Conservation (phyloP, 2,329 filamentous ascomycete genomes). For the Colletotrichum cuscutae region DNA sequence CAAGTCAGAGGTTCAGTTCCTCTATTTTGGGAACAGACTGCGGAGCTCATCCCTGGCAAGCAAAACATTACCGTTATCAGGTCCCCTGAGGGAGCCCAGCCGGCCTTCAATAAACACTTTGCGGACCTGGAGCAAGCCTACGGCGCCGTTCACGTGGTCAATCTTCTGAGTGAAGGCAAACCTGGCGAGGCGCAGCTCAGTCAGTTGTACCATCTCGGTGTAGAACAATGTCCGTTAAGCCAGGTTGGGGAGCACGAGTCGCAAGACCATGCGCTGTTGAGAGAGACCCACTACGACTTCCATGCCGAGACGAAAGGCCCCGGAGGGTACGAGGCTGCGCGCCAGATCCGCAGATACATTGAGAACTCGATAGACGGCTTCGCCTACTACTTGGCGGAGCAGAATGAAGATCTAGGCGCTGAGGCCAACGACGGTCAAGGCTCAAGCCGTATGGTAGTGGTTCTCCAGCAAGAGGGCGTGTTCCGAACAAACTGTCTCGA, state of each 20-base stretch:
- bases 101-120: constrained; percentile 96
- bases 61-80: constrained; percentile 94
- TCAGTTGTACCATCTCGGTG: constrained; percentile 80
- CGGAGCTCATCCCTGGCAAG: constrained; percentile 87
- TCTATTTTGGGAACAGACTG: constrained; percentile 95
- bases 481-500: constrained; percentile 97
- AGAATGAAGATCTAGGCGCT: constrained; percentile 66
- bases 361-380: constrained; percentile 85
- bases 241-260: constrained; percentile 64
- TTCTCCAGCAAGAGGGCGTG: constrained; percentile 93
- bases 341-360: constrained; percentile 82
- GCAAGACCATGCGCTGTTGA: constrained; percentile 78
- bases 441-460: constrained; percentile 67
- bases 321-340: constrained; percentile 90
- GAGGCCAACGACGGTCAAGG: constrained; percentile 45
- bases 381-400: constrained; percentile 89
- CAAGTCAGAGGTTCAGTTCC: constrained; percentile 94
- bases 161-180: constrained; percentile 91
- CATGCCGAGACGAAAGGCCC: constrained; percentile 92
- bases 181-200: constrained; percentile 87
- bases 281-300: constrained; percentile 92
- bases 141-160: constrained; percentile 91
- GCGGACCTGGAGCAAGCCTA: constrained; percentile 87
- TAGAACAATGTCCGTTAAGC: constrained; percentile 79
- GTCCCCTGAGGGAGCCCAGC: constrained; percentile 89